Conservation (phyloP, 371 early-diverging fungal species). For the Blakeslea trispora region DNA sequence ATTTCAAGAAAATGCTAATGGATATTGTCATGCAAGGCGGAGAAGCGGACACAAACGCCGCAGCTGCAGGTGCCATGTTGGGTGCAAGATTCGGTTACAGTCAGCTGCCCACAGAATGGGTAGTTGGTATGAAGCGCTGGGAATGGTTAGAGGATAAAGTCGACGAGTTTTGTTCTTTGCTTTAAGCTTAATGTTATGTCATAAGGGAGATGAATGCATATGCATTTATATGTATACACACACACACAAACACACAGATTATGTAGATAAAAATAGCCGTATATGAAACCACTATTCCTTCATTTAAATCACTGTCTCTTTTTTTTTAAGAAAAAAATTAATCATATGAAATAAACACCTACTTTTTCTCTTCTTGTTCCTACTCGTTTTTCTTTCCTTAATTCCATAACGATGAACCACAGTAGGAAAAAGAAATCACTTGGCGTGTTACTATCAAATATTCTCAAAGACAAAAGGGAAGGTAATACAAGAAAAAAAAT, state of each 20-base stretch:
- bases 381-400: no score
- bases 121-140: slow-evolving; percentile 53
- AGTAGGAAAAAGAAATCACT: no score
- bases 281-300: no score
- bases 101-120: slow-evolving; percentile 56
- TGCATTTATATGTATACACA: background rate
- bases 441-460: no score
- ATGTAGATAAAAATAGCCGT: background rate
- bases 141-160: slow-evolving; percentile 54
- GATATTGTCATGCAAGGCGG: slow-evolving; percentile 66
- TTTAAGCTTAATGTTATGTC: slow-evolving; percentile 21
- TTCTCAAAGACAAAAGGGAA: no score
- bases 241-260: background rate
- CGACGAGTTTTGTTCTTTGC: slow-evolving; percentile 48
- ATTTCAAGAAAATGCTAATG: slow-evolving; percentile 53
- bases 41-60: slow-evolving; percentile 68
- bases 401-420: no score
- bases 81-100: slow-evolving; percentile 61
- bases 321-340: no score
- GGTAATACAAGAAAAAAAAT: no score
- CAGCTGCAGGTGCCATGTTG: slow-evolving; percentile 65
- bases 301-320: no score
- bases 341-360: no score
- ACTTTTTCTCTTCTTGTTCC: no score
- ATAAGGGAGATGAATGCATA: background rate